Evolutionary conservation across 164 flowering plant species (phyloP).

Genomic region (Umbellularia californica): DNA sequence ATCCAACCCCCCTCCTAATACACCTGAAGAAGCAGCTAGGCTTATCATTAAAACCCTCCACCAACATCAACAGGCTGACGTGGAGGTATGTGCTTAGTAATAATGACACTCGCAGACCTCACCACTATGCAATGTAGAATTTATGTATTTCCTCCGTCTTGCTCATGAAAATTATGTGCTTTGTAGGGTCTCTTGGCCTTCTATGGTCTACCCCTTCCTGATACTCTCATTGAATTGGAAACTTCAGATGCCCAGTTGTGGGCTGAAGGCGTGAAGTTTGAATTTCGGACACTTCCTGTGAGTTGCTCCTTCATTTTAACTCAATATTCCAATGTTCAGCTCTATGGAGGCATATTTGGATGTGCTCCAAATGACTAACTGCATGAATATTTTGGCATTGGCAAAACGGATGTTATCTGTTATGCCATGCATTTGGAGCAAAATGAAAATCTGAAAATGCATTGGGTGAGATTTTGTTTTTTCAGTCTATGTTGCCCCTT

Average conservation of each 20-base stretch:
- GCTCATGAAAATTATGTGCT: background rate
- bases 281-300: conserved; percentile 66
- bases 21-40: conserved; percentile 76
- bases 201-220: conserved; percentile 74
- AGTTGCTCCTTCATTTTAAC: conserved; percentile 12
- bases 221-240: conserved; percentile 29
- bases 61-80: conserved; percentile 66
- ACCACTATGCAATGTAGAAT: background rate
- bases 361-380: background rate
- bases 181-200: conserved; percentile 67
- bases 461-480: background rate
- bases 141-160: background rate
- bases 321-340: background rate
- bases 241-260: conserved; percentile 29
- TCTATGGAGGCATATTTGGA: background rate
- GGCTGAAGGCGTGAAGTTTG: conserved; percentile 56
- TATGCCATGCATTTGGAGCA: background rate
- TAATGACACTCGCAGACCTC: background rate
- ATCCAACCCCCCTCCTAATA: conserved; percentile 69
- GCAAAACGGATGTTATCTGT: background rate
- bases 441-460: background rate
- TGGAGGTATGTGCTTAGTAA: conserved; percentile 46
- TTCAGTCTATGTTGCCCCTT: background rate
- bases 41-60: conserved; percentile 60
- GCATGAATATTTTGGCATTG: background rate